Evolutionary conservation across 148 eudicot genomes (phyloP), one percentile per base, ranked within the genome.

Genomic region (Rhododendron simsii): DNA sequence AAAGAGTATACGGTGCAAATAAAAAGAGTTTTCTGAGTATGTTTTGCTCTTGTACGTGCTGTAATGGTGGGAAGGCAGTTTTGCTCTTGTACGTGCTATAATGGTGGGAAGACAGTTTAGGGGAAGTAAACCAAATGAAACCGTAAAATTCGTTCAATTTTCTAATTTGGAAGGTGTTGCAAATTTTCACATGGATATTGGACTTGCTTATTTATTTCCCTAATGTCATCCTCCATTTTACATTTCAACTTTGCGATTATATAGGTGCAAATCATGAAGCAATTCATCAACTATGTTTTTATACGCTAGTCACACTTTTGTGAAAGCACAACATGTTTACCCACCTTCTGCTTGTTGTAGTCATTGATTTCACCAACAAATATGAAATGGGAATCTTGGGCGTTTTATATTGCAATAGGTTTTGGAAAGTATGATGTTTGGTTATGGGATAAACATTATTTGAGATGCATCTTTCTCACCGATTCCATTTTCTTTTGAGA

Each of bases 401-500:
- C 10, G 35, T 44, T 45, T n/a, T 78, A 45, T 45, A 2, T 50
- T 28, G 20, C 61, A 13, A 47, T 50, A 26, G 6, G 15, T 50
- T 50, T 80, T 26, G 35, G 59, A 26, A 50, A 47, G 21, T 33
- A 26, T 80, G 35, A 4, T 48, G 59, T 13, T 26, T 18, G 11
- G 61, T 47, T 28, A n/a, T 80, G 13, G 37, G 37, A 14, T 48
- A 28, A 80, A 26, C 53, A 26, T 50, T 78, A 23, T 78, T n/a
- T 80, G 82, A 80, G 82, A 80, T 80, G 39, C 82, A 28, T 80
- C 61, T 80, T 48, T 48, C 61, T 48, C 48, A n/a, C 39, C 3
- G 59, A 50, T 23, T 80, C 39, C 61, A 80, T 80, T 80, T 80
- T 10, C 53, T 80, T 80, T 47, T 5, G 16, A 48, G 61, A 47